Evolutionary conservation across 306 rosid genomes (phyloP), one percentile per base, ranked within the genome.

Genomic region (Prunus mume): DNA sequence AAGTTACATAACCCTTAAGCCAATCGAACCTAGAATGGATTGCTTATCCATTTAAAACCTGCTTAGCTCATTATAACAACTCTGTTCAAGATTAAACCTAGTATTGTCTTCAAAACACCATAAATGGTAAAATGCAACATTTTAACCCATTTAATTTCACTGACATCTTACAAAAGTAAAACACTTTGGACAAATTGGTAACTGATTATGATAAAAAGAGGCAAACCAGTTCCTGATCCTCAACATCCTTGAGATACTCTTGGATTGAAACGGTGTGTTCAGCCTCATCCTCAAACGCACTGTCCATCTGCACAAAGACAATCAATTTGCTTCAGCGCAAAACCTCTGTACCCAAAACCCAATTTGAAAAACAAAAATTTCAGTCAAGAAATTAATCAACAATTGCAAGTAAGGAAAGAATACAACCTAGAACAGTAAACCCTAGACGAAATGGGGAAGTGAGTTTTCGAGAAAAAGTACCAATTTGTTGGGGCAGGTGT

Each of bases 221-320:
- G 74, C 76, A 28, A 20, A 92, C 99, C 93, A 96, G 90, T 78
- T 96, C 99, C 66, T 85, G 91, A 14, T 96, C 97, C 87, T 96
- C 99, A 45, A 89, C 90, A 72, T 84, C 93, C 66, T 92, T 70
- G 2, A 96, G 90, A 74, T 92, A 96, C 89, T 96, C 99, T 51
- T 82, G 64, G 75, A 96, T 87, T 22, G 99, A 87, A 63, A 90
- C 73, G 1, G 97, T 85, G 61, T 84, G 87, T 62, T 90, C 98
- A 28, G 84, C 84, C 56, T 88, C 98, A 67, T 93, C 97, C 30
- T 84, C 97, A 72, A 88, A 91, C 7, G 84, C 43, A 75, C 60
- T 78, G 9, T 89, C 91, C 98, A 93, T 93, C 76, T 57, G 55
- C 72, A 72, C 72, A 57, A 75, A 66, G 49, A 57, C 77, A 77